Evolutionary conservation across 768 basidiomycete genomes (phyloP).

Genomic region (Steccherinum ochraceum): DNA sequence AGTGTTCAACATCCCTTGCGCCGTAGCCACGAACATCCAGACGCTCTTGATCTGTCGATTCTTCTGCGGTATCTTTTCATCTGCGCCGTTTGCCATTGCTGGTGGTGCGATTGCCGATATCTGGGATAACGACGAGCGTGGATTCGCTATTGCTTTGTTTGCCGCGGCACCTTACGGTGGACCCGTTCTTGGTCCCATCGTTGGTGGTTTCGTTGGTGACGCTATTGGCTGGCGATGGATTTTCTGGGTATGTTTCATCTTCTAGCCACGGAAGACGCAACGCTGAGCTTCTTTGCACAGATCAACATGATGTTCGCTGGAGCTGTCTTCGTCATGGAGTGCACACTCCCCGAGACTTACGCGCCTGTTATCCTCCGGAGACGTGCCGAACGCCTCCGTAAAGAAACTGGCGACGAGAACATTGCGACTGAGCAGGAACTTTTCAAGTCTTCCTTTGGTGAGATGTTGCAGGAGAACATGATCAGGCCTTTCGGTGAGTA

Average conservation of each 20-base stretch:
- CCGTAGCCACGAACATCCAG: constrained; percentile 32
- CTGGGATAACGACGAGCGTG: constrained; percentile 32
- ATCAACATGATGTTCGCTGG: constrained; percentile 37
- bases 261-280: background rate
- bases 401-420: constrained; percentile 27
- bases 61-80: constrained; percentile 34
- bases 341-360: constrained; percentile 41
- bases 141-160: constrained; percentile 36
- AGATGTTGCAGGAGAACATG: constrained; percentile 34
- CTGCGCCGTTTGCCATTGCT: constrained; percentile 30
- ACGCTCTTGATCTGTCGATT: constrained; percentile 36
- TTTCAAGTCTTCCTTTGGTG: constrained; percentile 26
- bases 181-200: constrained; percentile 45
- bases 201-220: constrained; percentile 41
- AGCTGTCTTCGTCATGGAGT: constrained; percentile 19
- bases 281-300: constrained; percentile 24
- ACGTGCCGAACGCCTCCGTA: constrained; percentile 32
- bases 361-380: constrained; percentile 35
- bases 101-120: constrained; percentile 30
- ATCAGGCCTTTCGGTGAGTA: constrained; percentile 32
- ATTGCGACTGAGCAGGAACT: constrained; percentile 38
- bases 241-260: constrained; percentile 21
- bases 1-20: constrained; percentile 36
- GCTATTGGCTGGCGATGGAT: constrained; percentile 33
- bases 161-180: constrained; percentile 36